Conservation (phyloP, 805 yeast genomes). For the Teunomyces stri region DNA sequence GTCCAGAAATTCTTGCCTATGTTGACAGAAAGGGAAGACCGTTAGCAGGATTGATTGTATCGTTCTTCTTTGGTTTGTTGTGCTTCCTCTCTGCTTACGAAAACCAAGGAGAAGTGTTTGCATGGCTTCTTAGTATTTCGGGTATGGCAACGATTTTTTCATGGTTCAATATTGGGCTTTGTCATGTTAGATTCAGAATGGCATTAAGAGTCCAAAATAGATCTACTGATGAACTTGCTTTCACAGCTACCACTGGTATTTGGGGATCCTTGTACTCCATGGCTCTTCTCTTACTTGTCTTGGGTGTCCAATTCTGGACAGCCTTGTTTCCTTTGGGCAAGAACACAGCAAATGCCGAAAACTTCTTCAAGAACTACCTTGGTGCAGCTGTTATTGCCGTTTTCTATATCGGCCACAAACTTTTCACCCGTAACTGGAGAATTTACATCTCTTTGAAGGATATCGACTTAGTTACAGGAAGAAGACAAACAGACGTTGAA, state of each 20-base stretch:
- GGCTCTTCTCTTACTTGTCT: constrained; percentile 18
- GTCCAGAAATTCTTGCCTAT: constrained; percentile 12
- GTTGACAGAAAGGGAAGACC: constrained; percentile 18
- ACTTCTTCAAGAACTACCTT: constrained; percentile 25
- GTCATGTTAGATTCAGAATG: constrained; percentile 32
- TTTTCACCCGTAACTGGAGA: constrained; percentile 19
- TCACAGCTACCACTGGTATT: constrained; percentile 21
- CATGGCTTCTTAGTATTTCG: constrained; percentile 33
- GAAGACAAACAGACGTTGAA: constrained; percentile 23
- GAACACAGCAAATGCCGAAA: constrained; percentile 15
- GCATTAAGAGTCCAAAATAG: constrained; percentile 27
- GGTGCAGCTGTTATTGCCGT: constrained; percentile 22
- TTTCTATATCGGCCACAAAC: constrained; percentile 23
- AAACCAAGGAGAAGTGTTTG: constrained; percentile 13
- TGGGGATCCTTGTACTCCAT: constrained; percentile 26
- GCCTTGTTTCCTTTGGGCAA: constrained; percentile 23
- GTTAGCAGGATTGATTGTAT: constrained; percentile 11
- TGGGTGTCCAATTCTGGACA: constrained; percentile 27
- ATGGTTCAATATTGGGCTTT: constrained; percentile 34
- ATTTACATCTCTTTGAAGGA: constrained; percentile 17
- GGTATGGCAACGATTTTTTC: constrained; percentile 37
- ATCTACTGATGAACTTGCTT: constrained; percentile 19
- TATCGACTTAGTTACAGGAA: constrained; percentile 27
- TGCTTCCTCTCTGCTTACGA: constrained; percentile 15
- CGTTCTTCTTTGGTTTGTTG: constrained; percentile 15